These are phyloP conservation scores for Rhizopogon vesiculosus DNA, from an alignment of 768 basidiomycete genomes.

Conservation along the genomic window DNA sequence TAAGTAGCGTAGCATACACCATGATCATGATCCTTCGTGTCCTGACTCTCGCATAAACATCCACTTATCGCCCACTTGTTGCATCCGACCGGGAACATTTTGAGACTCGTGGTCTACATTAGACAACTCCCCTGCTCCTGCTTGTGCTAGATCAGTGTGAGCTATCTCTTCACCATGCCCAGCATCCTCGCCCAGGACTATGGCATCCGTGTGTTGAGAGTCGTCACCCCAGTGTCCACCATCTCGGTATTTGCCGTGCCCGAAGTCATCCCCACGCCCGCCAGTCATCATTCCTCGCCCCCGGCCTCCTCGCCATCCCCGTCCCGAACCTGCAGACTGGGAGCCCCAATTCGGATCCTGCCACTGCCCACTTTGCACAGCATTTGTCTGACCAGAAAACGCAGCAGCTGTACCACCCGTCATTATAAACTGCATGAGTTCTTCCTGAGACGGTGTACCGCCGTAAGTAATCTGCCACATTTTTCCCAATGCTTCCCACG, in stretches of 20 bases:
- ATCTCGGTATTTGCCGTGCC: conserved; percentile 47
- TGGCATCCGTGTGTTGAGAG: conserved; percentile 45
- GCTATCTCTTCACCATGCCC: not conserved
- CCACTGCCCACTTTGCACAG: conserved; percentile 19
- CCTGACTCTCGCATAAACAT: conserved; percentile 50
- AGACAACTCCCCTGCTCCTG: not conserved
- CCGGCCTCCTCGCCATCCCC: conserved; percentile 36
- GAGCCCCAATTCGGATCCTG: conserved; percentile 17
- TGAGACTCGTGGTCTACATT: not conserved
- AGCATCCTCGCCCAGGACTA: conserved; percentile 47
- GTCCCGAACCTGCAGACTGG: conserved; percentile 29
- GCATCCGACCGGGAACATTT: conserved; percentile 48
- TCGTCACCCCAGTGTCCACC: conserved; percentile 28
- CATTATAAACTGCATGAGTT: conserved; percentile 74
- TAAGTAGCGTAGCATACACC: conserved; percentile 7
- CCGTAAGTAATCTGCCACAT: conserved; percentile 74
- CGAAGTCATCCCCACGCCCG: conserved; percentile 22
- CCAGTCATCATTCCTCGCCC: conserved; percentile 31
- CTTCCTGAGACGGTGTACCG: conserved; percentile 62
- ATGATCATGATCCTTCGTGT: conserved; percentile 16
- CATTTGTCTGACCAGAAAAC: conserved; percentile 14
- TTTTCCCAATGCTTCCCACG: conserved; percentile 79
- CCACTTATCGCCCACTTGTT: conserved; percentile 69
- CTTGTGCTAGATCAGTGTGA: conserved; percentile 2
- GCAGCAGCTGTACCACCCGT: conserved; percentile 21